Evolutionary conservation across 768 basidiomycete species (phyloP).

Genomic region (Pleurotus tuber-regium): DNA sequence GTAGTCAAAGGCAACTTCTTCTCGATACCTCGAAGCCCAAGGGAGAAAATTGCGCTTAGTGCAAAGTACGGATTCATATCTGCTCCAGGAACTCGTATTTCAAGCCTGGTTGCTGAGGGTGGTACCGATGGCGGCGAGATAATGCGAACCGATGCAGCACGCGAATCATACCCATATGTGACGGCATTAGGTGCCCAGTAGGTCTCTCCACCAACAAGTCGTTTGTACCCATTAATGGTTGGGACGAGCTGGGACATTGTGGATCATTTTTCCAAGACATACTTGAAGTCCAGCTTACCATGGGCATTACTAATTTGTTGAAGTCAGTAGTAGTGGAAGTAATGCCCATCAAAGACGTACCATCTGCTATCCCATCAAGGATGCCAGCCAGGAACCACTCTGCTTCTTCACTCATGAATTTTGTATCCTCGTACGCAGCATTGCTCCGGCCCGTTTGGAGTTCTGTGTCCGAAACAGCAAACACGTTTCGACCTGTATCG

Average conservation of each 20-base stretch:
- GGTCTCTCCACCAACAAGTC: constrained; percentile 88
- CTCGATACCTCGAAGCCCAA: constrained; percentile 87
- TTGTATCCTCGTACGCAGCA: constrained; percentile 80
- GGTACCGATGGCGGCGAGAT: constrained; percentile 90
- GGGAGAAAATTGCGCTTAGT: constrained; percentile 80
- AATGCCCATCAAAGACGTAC: constrained; percentile 38
- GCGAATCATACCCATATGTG: constrained; percentile 95
- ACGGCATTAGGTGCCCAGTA: constrained; percentile 94
- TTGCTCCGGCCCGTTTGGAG: constrained; percentile 58
- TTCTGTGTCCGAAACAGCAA: constrained; percentile 67
- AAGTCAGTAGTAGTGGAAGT: background rate
- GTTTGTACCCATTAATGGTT: constrained; percentile 96
- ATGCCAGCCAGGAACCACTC: constrained; percentile 97
- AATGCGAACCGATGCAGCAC: constrained; percentile 88
- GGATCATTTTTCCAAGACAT: background rate
- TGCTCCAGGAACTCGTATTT: constrained; percentile 93
- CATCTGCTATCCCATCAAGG: constrained; percentile 84
- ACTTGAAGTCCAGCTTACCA: constrained; percentile 43
- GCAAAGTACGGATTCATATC: constrained; percentile 96
- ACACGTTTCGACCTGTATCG: constrained; percentile 67
- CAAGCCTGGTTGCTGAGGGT: constrained; percentile 80
- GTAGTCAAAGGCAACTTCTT: constrained; percentile 65
- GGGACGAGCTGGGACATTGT: constrained; percentile 60
- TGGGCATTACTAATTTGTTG: constrained; percentile 76
- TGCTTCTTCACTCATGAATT: constrained; percentile 74